Base-by-base conservation (phyloP, 1,284 basidiomycete genomes). In the Pholiota adiposa region DNA sequence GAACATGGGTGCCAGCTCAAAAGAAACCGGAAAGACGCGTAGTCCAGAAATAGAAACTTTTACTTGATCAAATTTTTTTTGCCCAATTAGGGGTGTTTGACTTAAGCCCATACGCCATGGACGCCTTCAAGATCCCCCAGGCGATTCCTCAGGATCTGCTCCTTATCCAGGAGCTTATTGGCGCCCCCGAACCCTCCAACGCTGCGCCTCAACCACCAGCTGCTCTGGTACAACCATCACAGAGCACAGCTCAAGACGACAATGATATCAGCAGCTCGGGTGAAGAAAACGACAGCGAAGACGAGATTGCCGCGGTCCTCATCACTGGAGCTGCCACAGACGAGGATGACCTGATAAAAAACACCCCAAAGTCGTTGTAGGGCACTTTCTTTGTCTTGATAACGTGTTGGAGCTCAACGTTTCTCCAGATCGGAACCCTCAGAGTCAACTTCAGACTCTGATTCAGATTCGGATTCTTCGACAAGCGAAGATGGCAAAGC, bases 91-190 rank as follows among this genome's bases (percentile, higher is more conserved):
- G 58, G 55, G 56, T 58, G 49, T 58, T 54, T 56, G 57, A 72
- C 59, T 64, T 65, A 50, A 34, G 50, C 51, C 43, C 62, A 49
- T 51, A 56, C 51, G 62, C 53, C 57, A 79, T 78, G 76, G 69
- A 74, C 54, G 60, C 58, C 53, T 92, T 90, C 79, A 85, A 83
- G 68, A 65, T 83, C 11, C 89, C 89, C 34, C 77, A 77, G n/a
- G 67, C 66, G 16, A 73, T 90, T 19, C 83, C 90, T 9, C 90
- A 91, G 67, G 90, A 92, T 69, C 73, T 92, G 19, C 79, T 88
- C 40, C 79, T 92, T 48, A 92, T 92, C 44, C 86, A 85, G 55
- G 85, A 85, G 58, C 65, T 91, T 29, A 75, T 92, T 56, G 86
- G 84, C 14, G 54, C 62, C 25, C 60, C 59, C 12, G 57, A 70